Evolutionary conservation across 208 protist species (phyloP).

Genomic region (Phytomonas francai): DNA sequence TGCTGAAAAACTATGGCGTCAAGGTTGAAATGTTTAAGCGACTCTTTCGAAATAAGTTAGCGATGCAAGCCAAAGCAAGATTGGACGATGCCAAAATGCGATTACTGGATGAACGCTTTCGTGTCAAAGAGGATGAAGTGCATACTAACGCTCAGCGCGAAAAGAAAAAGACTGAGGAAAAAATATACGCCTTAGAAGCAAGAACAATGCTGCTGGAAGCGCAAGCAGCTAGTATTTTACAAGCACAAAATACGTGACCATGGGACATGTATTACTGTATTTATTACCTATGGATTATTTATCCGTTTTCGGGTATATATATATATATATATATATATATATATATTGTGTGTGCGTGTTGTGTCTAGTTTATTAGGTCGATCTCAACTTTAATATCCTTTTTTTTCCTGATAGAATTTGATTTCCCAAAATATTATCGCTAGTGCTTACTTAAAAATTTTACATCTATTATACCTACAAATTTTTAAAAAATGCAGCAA

Average conservation of each 20-base stretch:
- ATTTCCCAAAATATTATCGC: background rate
- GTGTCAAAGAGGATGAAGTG: constrained; percentile 35
- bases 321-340: background rate
- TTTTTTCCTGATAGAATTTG: background rate
- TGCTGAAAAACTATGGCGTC: constrained; percentile 48
- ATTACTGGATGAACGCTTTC: constrained; percentile 54
- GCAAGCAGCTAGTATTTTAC: constrained; percentile 26
- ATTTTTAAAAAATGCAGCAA: constrained; percentile 43
- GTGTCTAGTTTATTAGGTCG: background rate
- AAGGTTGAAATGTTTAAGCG: constrained; percentile 56
- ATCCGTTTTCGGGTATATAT: background rate
- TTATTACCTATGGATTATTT: background rate
- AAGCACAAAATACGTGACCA: background rate
- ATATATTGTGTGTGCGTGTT: background rate
- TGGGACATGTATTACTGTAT: background rate
- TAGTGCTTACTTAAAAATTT: background rate
- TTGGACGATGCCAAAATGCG: constrained; percentile 75
- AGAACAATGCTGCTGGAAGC: constrained; percentile 60
- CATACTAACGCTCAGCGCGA: constrained; percentile 26
- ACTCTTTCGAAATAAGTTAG: constrained; percentile 66
- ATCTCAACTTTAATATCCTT: background rate
- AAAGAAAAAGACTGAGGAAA: constrained; percentile 25
- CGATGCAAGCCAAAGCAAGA: constrained; percentile 66
- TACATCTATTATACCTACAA: background rate
- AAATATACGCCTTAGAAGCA: constrained; percentile 45